Percentiles rank a stretch among this genome's conserved stretches.
phyloP scores from a whole-genome alignment of 345 rosid species.

The Eucalyptus marginata region DNA sequence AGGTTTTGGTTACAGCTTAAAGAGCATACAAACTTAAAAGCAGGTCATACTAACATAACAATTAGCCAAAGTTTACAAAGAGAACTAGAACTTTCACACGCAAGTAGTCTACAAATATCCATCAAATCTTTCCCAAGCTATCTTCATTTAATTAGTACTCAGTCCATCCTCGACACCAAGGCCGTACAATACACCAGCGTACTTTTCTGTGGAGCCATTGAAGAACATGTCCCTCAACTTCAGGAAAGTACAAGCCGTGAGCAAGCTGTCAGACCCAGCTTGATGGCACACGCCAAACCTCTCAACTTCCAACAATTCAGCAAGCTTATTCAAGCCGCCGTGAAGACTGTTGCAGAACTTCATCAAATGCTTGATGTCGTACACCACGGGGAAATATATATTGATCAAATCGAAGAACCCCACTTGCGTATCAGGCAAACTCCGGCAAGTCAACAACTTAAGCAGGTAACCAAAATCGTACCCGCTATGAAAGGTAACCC shows the following conservation, averaged over 20 bases:
- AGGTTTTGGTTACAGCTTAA: constrained; percentile 26
- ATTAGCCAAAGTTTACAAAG: constrained; percentile 57
- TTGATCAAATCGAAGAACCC: constrained; percentile 60
- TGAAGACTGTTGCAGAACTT: constrained; percentile 77
- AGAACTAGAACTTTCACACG: constrained; percentile 39
- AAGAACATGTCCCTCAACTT: constrained; percentile 78
- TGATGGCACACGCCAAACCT: constrained; percentile 77
- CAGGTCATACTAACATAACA: constrained; percentile 50
- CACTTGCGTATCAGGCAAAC: constrained; percentile 41
- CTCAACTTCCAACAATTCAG: constrained; percentile 81
- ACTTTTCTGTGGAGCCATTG: constrained; percentile 54
- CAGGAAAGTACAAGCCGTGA: constrained; percentile 73
- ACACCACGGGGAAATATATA: constrained; percentile 58
- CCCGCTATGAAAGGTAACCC: constrained; percentile 88
- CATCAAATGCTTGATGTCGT: constrained; percentile 89
- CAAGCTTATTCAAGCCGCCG: constrained; percentile 88
- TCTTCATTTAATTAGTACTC: constrained; percentile 37
- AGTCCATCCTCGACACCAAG: constrained; percentile 77
- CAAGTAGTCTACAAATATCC: constrained; percentile 43
- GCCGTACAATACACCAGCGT: constrained; percentile 83
- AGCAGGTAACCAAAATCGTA: constrained; percentile 86
- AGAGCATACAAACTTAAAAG: constrained; percentile 12
- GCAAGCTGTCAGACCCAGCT: constrained; percentile 93
- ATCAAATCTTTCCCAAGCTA: constrained; percentile 11
- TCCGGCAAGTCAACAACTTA: constrained; percentile 59